Evolutionary conservation across 23 red algal genomes (phyloP).

Genomic region (Gracilaria caudata): DNA sequence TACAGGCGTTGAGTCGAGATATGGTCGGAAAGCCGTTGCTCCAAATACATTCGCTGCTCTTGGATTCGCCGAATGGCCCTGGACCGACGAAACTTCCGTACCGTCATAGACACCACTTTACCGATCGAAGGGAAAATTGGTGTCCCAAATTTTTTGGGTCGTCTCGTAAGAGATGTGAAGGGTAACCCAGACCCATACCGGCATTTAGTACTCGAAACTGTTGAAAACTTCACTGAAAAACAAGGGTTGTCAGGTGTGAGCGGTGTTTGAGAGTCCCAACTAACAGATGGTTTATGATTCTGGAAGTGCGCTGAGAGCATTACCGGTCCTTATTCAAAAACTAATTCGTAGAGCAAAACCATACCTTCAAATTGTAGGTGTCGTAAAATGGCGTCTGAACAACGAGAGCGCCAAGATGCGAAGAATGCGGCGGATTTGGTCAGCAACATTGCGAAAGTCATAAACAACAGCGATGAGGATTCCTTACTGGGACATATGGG

Average conservation of each 20-base stretch:
- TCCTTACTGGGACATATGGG: conserved; percentile 85
- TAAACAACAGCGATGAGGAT: conserved; percentile 72
- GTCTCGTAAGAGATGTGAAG: conserved; percentile 77
- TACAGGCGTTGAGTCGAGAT: conserved; percentile 78
- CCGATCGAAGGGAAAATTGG: conserved; percentile 86
- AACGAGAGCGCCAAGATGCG: conserved; percentile 75
- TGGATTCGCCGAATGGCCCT: conserved; percentile 91
- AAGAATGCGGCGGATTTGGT: conserved; percentile 92
- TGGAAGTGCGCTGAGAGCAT: conserved; percentile 58
- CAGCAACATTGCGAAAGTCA: conserved; percentile 56
- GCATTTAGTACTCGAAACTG: conserved; percentile 78
- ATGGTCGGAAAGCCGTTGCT: conserved; percentile 74
- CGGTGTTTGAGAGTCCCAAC: conserved; percentile 53
- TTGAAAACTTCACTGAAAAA: conserved; percentile 76
- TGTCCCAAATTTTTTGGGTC: conserved; percentile 71
- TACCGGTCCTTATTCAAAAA: conserved; percentile 67
- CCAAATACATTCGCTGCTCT: conserved; percentile 89
- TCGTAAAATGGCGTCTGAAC: conserved; percentile 91
- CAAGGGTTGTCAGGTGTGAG: conserved; percentile 77
- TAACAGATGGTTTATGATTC: conserved; percentile 88
- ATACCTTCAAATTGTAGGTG: conserved; percentile 79
- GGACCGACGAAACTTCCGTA: conserved; percentile 68
- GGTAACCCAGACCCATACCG: conserved; percentile 82
- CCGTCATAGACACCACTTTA: conserved; percentile 85
- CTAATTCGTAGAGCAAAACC: conserved; percentile 70